phyloP scores from a whole-genome alignment of 805 yeast genomes.

The Blastobotrys americana region DNA sequence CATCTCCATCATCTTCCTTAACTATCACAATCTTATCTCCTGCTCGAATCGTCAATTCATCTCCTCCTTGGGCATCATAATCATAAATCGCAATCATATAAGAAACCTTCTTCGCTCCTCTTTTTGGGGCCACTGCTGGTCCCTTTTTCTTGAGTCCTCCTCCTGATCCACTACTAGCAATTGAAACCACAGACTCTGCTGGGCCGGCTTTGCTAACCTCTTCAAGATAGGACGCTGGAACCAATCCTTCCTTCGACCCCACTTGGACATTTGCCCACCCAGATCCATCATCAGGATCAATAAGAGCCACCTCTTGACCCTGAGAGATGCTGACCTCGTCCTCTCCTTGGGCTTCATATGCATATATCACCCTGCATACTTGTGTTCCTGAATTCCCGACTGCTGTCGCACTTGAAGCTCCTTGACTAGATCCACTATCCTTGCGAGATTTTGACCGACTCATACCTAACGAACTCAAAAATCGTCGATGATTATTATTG shows the following conservation, averaged over 20 bases:
- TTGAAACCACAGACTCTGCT: constrained; percentile 11
- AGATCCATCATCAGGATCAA: constrained; percentile 73
- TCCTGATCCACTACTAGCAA: constrained; percentile 13
- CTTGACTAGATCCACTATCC: not conserved
- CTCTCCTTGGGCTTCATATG: constrained; percentile 58
- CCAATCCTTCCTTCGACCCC: constrained; percentile 59
- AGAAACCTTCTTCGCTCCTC: constrained; percentile 58
- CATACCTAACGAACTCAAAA: constrained; percentile 15
- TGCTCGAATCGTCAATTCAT: constrained; percentile 61
- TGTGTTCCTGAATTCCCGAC: constrained; percentile 6
- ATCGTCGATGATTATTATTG: constrained; percentile 2
- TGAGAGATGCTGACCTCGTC: constrained; percentile 63
- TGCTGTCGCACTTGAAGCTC: not conserved
- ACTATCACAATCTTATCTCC: constrained; percentile 71
- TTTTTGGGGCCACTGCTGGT: constrained; percentile 74
- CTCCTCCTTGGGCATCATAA: constrained; percentile 69
- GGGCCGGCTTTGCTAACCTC: constrained; percentile 22
- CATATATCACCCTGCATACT: constrained; percentile 49
- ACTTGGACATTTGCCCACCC: constrained; percentile 80
- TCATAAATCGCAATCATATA: constrained; percentile 61
- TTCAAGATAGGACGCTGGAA: constrained; percentile 75
- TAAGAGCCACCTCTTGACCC: constrained; percentile 54
- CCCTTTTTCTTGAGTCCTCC: constrained; percentile 43
- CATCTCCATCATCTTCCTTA: constrained; percentile 63
- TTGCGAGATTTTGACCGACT: constrained; percentile 9